Percentiles rank a stretch among this genome's conserved stretches.
Conservation (phyloP, 1,139 yeast genomes). For the Pichia sp. region DNA sequence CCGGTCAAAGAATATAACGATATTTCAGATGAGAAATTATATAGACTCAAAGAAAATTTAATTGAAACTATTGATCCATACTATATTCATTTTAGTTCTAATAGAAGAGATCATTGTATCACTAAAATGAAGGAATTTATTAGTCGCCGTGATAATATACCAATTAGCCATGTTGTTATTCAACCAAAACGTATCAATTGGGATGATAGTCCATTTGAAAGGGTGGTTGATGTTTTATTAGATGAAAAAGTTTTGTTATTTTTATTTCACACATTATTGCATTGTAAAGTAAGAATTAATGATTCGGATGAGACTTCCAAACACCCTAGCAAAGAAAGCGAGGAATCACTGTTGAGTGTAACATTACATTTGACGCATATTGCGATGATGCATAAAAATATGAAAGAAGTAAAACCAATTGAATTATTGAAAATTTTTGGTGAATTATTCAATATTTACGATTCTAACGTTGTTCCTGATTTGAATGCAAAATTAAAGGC, state of each 20-base stretch:
- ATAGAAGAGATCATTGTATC: constrained; percentile 68
- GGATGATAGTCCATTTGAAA: constrained; percentile 33
- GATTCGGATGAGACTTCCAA: constrained; percentile 4
- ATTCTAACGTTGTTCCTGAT: constrained; percentile 1
- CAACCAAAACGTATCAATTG: constrained; percentile 39
- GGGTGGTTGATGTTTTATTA: constrained; percentile 43
- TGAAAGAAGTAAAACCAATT: constrained; percentile 4
- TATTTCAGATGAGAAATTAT: constrained; percentile 26
- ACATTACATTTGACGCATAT: constrained; percentile 66
- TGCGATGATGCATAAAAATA: constrained; percentile 26
- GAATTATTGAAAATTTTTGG: constrained; percentile 28
- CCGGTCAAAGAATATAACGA: constrained; percentile 27
- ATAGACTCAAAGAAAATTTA: constrained; percentile 32
- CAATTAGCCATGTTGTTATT: constrained; percentile 40
- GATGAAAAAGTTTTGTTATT: constrained; percentile 48
- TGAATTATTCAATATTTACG: constrained; percentile 3
- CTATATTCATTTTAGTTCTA: constrained; percentile 70
- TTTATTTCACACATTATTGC: constrained; percentile 42
- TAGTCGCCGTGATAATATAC: constrained; percentile 32
- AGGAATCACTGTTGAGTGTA: constrained; percentile 54
- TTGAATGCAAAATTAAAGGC: constrained; percentile 6
- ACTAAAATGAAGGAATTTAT: constrained; percentile 43
- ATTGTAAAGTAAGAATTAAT: constrained; percentile 28
- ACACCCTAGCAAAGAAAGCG: constrained; percentile 3
- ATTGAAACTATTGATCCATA: constrained; percentile 35